Base-by-base conservation (phyloP, 192 early-diverging fungal species). In the Coemansia sp. region DNA sequence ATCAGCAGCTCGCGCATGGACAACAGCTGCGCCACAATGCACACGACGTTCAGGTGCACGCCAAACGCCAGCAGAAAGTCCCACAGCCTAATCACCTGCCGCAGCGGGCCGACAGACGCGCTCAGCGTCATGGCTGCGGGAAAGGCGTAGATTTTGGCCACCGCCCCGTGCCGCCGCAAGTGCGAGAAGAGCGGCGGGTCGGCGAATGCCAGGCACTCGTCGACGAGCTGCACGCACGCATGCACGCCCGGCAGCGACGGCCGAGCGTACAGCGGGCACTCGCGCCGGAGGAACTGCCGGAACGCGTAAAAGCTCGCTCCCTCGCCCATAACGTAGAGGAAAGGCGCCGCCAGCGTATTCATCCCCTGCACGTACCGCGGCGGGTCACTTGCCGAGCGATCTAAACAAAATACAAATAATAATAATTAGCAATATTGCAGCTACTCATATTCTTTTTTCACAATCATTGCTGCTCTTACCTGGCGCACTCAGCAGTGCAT, bases 231-330 rank as follows among this genome's bases (percentile, higher is more conserved):
- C 68, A 94, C 83, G 15, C 94, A 95, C 57, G 93, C 95, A 70
- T 97, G 96, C 47, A 93, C 95, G 24, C 96, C 96, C 61, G 91
- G 90, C 12, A 97, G 84, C 8, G 91, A 90, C 8, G 95, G 93
- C 67, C 95, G 94, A 41, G 96, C 96, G 78, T 98, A 98, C 31
- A 97, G 79, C 18, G 97, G 97, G 68, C 95, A 97, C 61, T 91
- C 88, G 68, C 90, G 86, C 70, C 91, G 91, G 64, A 98, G 90
- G 70, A 98, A 95, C 22, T 90, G 91, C 5, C 93, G 89, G 75
- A 94, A 97, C 11, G 92, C 87, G 71, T 90, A 94, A 65, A 94
- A 97, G 7, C 94, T 94, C 49, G 95, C 95, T 67, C 96, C 86
- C 81, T 98, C 97, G 47, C 93, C 90, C 92, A 98, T 92, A 0